Conservation (phyloP, 495 filamentous ascomycete genomes). For the Aspergillus kassunensis region DNA sequence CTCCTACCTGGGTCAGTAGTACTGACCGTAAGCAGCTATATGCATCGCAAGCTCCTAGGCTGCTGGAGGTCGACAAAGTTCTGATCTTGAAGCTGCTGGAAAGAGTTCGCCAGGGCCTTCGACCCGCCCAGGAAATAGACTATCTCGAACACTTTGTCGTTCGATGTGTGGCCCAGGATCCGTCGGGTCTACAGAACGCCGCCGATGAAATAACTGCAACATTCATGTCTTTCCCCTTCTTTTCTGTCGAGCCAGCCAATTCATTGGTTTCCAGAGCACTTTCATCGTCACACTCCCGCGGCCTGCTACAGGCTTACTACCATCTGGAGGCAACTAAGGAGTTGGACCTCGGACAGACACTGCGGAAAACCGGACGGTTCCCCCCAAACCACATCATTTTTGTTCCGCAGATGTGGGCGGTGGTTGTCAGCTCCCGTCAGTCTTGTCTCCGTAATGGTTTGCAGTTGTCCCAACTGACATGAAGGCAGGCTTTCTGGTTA, state of each 20-base stretch:
- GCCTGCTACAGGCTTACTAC: slow-evolving; percentile 2
- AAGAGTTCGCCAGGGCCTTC: background rate
- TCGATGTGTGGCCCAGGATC: background rate
- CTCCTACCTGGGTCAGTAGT: too few species aligned
- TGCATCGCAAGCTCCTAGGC: background rate
- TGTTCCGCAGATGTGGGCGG: slow-evolving; percentile 2
- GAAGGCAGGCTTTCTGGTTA: background rate
- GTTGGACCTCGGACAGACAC: background rate
- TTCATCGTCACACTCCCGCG: too few species aligned
- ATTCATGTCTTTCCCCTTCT: background rate
- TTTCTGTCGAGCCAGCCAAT: too few species aligned
- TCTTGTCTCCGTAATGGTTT: background rate
- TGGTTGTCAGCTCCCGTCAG: background rate
- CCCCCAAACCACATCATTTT: background rate
- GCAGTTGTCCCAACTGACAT: background rate
- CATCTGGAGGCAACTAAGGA: background rate
- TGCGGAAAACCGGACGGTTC: background rate
- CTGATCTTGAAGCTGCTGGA: background rate
- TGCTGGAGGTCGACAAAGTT: background rate
- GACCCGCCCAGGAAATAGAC: background rate
- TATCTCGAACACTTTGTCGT: background rate
- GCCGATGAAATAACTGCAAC: background rate
- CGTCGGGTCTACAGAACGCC: background rate
- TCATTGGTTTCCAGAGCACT: too few species aligned
- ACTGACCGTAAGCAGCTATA: too few species aligned